A percentile compares a stretch with the other conserved stretches of the same genome.
Evolutionary conservation across 2,329 filamentous ascomycete genomes (phyloP).

Genomic region (Immersiporthe knoxdaviesiana): DNA sequence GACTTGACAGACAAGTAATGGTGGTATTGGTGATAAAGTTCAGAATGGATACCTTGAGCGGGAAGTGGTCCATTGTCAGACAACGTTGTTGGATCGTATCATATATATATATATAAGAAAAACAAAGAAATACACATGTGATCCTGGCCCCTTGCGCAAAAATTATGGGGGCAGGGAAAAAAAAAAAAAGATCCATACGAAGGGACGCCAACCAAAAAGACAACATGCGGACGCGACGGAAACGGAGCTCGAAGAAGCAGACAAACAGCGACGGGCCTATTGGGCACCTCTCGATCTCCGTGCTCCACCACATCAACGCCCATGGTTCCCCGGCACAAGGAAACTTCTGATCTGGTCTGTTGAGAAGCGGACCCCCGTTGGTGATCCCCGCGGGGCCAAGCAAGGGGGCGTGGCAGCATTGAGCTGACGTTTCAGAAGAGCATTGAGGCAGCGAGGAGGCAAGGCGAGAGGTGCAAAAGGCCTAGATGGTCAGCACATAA

Average conservation of each 20-base stretch:
- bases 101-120: background rate
- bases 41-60: background rate
- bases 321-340: background rate
- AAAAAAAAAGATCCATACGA: background rate
- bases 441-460: background rate
- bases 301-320: background rate
- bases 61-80: background rate
- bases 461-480: too few species aligned
- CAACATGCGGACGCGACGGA: too few species aligned
- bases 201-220: background rate
- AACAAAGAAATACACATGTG: background rate
- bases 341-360: background rate
- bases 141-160: background rate
- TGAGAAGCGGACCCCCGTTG: background rate
- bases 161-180: background rate
- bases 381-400: background rate
- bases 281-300: conserved; percentile 1
- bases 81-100: background rate
- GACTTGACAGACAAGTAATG: background rate
- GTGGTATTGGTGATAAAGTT: background rate
- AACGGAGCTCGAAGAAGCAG: background rate
- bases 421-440: background rate
- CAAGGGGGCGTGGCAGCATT: background rate
- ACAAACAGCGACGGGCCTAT: background rate
- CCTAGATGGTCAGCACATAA: too few species aligned